Evolutionary conservation across 2,329 filamentous ascomycete genomes (phyloP).

Genomic region (Neonectria magnoliae): DNA sequence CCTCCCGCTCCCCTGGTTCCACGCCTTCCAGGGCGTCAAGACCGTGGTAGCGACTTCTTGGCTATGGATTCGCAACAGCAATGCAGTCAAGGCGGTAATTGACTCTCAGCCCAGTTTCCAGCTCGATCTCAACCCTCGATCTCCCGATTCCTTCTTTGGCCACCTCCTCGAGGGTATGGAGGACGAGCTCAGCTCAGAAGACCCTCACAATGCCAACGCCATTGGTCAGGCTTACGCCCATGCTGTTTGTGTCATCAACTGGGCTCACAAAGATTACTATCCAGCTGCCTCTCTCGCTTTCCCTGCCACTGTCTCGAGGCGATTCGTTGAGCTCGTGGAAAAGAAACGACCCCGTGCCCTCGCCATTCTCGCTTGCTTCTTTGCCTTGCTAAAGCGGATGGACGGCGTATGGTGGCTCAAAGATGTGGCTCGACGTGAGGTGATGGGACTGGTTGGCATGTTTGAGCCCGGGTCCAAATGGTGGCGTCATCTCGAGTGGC

Average conservation of each 20-base stretch:
- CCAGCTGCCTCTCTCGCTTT: conserved; percentile 69
- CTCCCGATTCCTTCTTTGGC: conserved; percentile 66
- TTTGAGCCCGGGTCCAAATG: conserved; percentile 68
- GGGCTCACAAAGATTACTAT: conserved; percentile 70
- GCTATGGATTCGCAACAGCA: conserved; percentile 69
- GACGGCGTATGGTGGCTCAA: conserved; percentile 76
- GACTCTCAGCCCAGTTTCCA: conserved; percentile 71
- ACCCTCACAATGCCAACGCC: conserved; percentile 42
- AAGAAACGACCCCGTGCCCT: conserved; percentile 69
- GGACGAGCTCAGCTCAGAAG: conserved; percentile 59
- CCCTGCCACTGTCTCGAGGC: conserved; percentile 71
- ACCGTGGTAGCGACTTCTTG: conserved; percentile 71
- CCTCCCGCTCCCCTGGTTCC: conserved; percentile 72
- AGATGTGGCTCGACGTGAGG: conserved; percentile 72
- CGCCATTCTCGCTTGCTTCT: conserved; percentile 72
- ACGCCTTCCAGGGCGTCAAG: conserved; percentile 74
- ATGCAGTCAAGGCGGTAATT: conserved; percentile 68
- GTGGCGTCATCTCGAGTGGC: conserved; percentile 72
- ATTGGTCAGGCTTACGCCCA: conserved; percentile 68
- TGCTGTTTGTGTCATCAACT: conserved; percentile 72
- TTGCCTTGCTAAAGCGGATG: conserved; percentile 70
- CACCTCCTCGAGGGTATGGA: conserved; percentile 67
- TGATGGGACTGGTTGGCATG: conserved; percentile 69
- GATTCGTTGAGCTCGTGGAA: conserved; percentile 69
- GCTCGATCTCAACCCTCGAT: conserved; percentile 64